Base-by-base conservation (phyloP, 164 flowering plant species). In the Euptelea pleiosperma region DNA sequence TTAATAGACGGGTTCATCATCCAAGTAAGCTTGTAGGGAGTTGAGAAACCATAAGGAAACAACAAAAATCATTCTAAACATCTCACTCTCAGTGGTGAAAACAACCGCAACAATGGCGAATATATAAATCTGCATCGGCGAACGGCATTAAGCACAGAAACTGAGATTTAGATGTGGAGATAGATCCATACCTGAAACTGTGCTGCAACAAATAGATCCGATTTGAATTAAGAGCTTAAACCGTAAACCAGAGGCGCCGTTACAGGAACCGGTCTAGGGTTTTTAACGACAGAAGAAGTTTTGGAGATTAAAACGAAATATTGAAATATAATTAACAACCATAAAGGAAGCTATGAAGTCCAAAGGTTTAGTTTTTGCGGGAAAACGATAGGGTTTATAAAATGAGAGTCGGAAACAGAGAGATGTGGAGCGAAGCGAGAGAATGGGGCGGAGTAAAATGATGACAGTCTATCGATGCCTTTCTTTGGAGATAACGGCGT, bases 261-360 rank as follows among this genome's bases (percentile, higher is more conserved):
- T 8, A 47, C 8, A 40, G 37, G 30, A 42, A 61, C 14, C 12
- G 44, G 35, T 29, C 50, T 52, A 51, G 57, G 58, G 57, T 61
- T 61, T 61, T 31, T 35, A n/a, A 14, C 2, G 3, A 31, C 5
- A 16, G 11, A 31, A 9, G 2, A 26, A 10, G 10, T 29, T 12
- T 1, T 7, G 22, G 15, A 24, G 16, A 57, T 12, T 8, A 50
- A 14, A 4, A 43, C 10, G 28, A 16, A 42, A 9, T 15, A 10
- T 8, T 18, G 28, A 29, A 19, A 18, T 7, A 3, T n/a, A 2
- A 56, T 8, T n/a, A n/a, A n/a, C n/a, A 28, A 29, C n/a, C 4
- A 37, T 8, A 18, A 40, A n/a, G 25, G 15, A 42, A 40, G 34
- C 21, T 49, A 5, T 49, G 35, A 18, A 36, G 4, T 36, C n/a